Base-by-base conservation (phyloP, 2,329 filamentous ascomycete genomes). In the Aspergillus aculeatus region DNA sequence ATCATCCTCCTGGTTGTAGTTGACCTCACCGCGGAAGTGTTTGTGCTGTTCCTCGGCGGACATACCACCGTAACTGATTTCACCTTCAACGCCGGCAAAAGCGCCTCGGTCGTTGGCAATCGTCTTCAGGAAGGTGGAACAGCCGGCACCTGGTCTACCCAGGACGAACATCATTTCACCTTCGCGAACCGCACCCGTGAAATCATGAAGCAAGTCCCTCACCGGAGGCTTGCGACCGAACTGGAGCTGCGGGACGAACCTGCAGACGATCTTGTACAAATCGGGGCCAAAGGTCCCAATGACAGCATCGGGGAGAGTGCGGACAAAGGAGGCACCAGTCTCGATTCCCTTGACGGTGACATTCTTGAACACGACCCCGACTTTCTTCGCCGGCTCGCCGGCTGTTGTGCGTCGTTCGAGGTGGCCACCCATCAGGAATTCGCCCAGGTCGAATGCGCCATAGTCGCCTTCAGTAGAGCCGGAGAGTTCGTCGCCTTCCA, bases 211-310 rank as follows among this genome's bases (percentile, higher is more conserved):
- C 23, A 91, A 71, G 29, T 81, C 80, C 38, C 84, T 77, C 16
- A 81, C 81, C 31, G 82, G 79, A 4, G 80, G 80, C 21, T 79
- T 76, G 50, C 78, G 78, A 6, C 79, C 78, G 50, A 84, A 73
- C 44, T 74, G 78, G 16, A 86, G 61, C 21, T 77, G 75, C 0
- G 85, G 84, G 24, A 86, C 68, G 58, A 84, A 86, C 6, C 78
- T 70, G 32, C 78, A 80, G 14, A 92, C 66, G 6, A 91, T 76
- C 23, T 80, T 82, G 72, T 91, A 94, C 1, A 94, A 77, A 73
- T 94, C 91, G 0, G 90, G 90, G 0, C 91, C 91, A 71, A 95
- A 94, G 0, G 90, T 92, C 23, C 89, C 89, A 4, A 92, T 63
- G 41, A 94, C 81, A 2, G 90, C 90, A 64, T 90, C 84, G 0